Percentiles rank a stretch among this genome's conserved stretches.
Conservation (phyloP, 2,329 filamentous ascomycete genomes). For the Botrytis deweyae region DNA sequence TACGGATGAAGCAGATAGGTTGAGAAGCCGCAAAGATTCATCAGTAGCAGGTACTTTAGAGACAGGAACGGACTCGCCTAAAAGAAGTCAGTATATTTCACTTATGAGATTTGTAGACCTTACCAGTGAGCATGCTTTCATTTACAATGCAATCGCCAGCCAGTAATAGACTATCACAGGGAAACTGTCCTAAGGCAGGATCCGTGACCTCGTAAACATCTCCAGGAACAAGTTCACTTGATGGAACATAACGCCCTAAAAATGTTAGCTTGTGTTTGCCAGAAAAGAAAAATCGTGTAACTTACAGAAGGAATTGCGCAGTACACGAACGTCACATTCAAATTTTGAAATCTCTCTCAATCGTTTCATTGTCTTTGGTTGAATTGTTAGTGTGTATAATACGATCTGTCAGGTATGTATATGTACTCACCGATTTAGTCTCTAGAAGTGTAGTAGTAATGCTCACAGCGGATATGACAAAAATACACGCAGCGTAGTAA, state of each 20-base stretch:
- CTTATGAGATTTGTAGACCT: constrained; percentile 14
- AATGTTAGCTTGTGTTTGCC: constrained; percentile 14
- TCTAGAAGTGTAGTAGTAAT: constrained; percentile 88
- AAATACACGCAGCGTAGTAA: constrained; percentile 95
- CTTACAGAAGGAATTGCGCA: constrained; percentile 90
- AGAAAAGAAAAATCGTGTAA: not conserved
- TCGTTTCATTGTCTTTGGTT: constrained; percentile 74
- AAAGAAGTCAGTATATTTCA: constrained; percentile 18
- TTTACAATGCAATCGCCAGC: constrained; percentile 98
- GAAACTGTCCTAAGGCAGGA: constrained; percentile 81
- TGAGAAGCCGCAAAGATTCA: constrained; percentile 71
- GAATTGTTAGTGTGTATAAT: constrained; percentile 15
- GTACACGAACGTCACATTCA: constrained; percentile 90
- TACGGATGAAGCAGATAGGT: constrained; percentile 78
- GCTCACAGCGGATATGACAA: constrained; percentile 89
- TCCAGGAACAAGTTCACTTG: constrained; percentile 85
- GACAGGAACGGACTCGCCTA: constrained; percentile 91
- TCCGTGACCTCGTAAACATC: constrained; percentile 98
- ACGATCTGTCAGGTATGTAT: constrained; percentile 23
- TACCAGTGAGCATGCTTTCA: constrained; percentile 93
- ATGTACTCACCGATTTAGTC: constrained; percentile 68
- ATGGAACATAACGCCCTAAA: constrained; percentile 77
- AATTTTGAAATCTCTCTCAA: constrained; percentile 90
- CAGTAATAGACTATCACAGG: constrained; percentile 86
- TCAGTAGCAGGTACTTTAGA: constrained; percentile 86